Conservation (phyloP, 345 rosid genomes). For the Raphanus sativus region DNA sequence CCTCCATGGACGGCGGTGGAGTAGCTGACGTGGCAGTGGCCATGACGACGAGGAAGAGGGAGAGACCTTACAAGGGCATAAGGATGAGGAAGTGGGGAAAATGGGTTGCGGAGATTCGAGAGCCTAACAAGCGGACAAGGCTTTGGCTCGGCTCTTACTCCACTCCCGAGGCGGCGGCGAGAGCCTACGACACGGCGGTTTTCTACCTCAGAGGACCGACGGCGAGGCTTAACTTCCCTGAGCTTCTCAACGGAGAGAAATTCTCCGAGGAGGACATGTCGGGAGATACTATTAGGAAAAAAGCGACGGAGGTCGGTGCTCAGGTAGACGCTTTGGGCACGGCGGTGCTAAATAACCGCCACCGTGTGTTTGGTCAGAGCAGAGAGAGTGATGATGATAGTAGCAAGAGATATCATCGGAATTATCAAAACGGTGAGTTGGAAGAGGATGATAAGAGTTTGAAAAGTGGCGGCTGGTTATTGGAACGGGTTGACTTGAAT, state of each 20-base stretch:
- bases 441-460: conserved; percentile 34
- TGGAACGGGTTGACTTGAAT: conserved; percentile 84
- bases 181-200: conserved; percentile 98
- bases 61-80: conserved; percentile 81
- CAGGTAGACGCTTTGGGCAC: conserved; percentile 84
- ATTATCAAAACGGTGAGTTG: conserved; percentile 1
- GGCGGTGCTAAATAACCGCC: conserved; percentile 41
- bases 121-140: conserved; percentile 92
- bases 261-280: conserved; percentile 64
- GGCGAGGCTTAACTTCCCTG: conserved; percentile 93
- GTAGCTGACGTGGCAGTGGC: conserved; percentile 35
- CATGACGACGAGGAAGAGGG: conserved; percentile 46
- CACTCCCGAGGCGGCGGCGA: conserved; percentile 86
- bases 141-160: conserved; percentile 98
- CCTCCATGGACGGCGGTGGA: conserved; percentile 45
- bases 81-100: conserved; percentile 99
- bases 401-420: conserved; percentile 3
- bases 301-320: conserved; percentile 91
- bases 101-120: conserved; percentile 99
- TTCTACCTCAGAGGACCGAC: conserved; percentile 88
- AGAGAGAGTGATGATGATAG: conserved; percentile 7
- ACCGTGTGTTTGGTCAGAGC: conserved; percentile 39
- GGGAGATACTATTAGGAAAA: conserved; percentile 78
- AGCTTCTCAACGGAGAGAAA: conserved; percentile 54
- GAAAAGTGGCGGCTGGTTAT: conserved; percentile 47